Base-by-base conservation (phyloP, 305 asterid genomes). In the Lippia alba region DNA sequence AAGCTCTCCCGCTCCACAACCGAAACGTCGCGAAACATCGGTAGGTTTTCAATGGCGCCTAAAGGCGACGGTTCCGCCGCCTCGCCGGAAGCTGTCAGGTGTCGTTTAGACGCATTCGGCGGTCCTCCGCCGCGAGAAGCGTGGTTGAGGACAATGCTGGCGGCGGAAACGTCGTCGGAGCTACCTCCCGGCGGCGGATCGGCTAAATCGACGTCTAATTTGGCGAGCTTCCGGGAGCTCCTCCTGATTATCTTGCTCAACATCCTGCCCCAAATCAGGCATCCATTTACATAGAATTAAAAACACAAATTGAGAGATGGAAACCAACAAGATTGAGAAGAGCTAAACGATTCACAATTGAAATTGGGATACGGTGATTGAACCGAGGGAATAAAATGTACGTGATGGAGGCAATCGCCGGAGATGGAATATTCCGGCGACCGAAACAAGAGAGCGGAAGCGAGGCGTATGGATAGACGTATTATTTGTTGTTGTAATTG, bases 231-330 rank as follows among this genome's bases (percentile, higher is more conserved):
- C 8, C 96, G 91, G 32, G 83, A 82, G 73, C 97, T 83, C 71
- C 96, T 67, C 77, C 87, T 92, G 15, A 92, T 90, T 24, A 92
- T 87, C 79, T 85, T 92, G 78, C 87, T 82, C 54, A 92, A 87
- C 98, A 91, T 91, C 70, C 76, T 71, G 77, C 68, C 78, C 69
- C 76, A 66, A 33, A 54, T 69, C 79, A 30, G n/a, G 48, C 55
- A 34, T 44, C 53, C 57, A 74, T 66, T 57, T 30, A 51, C 30
- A 12, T 51, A 59, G 1, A 62, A 36, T 18, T 30, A 62, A 67
- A 56, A 24, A 50, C 58, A 36, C 48, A 20, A 39, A 64, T 63
- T 54, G 44, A 16, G 12, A 32, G 30, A 75, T 63, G 58, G 36
- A 69, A 70, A 83, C 56, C 58, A 56, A 58, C 33, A 19, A 24